These are phyloP conservation scores for Areca catechu DNA, from an alignment of 176 grass and related monocot species.

Conservation along the genomic window DNA sequence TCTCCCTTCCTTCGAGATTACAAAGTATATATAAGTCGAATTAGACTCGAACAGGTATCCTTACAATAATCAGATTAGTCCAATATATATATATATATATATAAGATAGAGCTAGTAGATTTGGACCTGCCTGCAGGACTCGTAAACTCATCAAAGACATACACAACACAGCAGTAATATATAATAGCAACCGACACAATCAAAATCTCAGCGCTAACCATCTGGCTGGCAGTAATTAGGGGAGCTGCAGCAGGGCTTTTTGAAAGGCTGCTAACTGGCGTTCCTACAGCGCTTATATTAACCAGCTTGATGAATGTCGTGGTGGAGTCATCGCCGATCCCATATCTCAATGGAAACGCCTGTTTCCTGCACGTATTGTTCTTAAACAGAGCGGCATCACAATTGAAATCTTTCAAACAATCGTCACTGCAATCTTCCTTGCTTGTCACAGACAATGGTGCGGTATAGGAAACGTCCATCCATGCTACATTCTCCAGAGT, in stretches of 20 bases:
- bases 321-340: constrained; percentile 14
- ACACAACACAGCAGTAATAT: neutral
- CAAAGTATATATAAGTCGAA: no score
- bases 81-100: no score
- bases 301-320: constrained; percentile 35
- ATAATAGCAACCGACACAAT: no score
- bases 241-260: no score
- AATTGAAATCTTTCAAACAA: constrained; percentile 31
- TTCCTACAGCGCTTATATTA: neutral
- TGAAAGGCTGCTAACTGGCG: no score
- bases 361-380: constrained; percentile 20
- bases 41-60: no score
- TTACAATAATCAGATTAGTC: no score
- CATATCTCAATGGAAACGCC: constrained; percentile 37
- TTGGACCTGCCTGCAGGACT: no score
- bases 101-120: no score
- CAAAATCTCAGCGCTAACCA: no score
- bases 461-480: constrained; percentile 13
- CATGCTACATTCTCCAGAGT: constrained; percentile 8
- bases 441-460: constrained; percentile 8
- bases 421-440: constrained; percentile 22
- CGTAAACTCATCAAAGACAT: constrained; percentile 21
- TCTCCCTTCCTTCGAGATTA: no score
- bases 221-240: no score
- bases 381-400: constrained; percentile 15